Base-by-base conservation (phyloP, 73 alveolate genomes). In the Stentor roeselii region DNA sequence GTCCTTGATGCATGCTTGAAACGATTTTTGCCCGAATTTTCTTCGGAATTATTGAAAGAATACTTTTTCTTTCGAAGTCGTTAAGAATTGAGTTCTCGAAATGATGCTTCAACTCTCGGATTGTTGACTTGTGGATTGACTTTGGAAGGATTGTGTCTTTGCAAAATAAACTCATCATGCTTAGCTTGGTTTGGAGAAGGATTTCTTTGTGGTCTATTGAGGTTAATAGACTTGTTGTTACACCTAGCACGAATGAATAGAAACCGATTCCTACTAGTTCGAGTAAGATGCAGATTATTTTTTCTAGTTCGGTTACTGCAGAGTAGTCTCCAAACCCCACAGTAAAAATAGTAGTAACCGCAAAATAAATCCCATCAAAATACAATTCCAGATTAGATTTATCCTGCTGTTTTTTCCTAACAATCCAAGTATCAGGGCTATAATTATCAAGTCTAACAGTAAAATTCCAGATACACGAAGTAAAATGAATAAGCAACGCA, bases 401-500 rank as follows among this genome's bases (percentile, higher is more conserved):
- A 1, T 67, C 80, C 11, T 27, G 11, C 31, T 82, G 75, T 0
- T 83, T 89, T 4, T 74, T 41, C 50, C 93, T 39, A n/a, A 50
- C 86, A 6, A 91, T 75, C 96, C 96, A 91, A 32, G 96, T 82
- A 0, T 36, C 82, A 40, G 88, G 88, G 58, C 38, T 39, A 60
- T 59, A 27, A 4, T 78, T 88, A 36, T 75, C 87, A 42, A 84
- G 42, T 67, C 75, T 88, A 1, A 90, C 89, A 1, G 76, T 83
- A n/a, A 82, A 50, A 75, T 75, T 86, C 92, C 92, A 86, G 67
- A 86, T 32, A 67, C 92, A 86, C 0, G 88, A 85, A 27, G 61
- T 14, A 14, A 86, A 32, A 82, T 89, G 90, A 21, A 32, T 67
- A n/a, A 67, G n/a, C 37, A 67, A 27, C 11, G 41, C 50, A 27